These are phyloP conservation scores for Zasmidium angulare DNA, from an alignment of 2,329 filamentous ascomycete species.

Conservation along the genomic window DNA sequence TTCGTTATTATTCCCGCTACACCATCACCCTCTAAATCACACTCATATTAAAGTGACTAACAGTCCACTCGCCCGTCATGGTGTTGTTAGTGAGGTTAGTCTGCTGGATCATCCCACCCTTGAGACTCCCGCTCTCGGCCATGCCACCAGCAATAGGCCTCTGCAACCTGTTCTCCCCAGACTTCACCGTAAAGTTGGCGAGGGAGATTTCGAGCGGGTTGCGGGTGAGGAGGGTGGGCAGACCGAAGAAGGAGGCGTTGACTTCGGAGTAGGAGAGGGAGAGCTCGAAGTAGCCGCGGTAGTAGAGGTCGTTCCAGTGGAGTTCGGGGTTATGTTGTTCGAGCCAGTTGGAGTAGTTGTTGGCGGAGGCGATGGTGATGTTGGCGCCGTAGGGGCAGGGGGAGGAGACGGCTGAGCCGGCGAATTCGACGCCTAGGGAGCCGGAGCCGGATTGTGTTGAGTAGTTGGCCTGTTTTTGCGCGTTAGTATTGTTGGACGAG, in stretches of 20 bases:
- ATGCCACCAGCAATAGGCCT: constrained; percentile 50
- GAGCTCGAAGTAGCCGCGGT: constrained; percentile 71
- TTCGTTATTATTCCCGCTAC: no score
- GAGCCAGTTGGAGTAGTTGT: constrained; percentile 47
- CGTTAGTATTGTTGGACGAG: no score
- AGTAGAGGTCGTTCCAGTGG: constrained; percentile 73
- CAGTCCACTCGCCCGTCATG: constrained; percentile 27
- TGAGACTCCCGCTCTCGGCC: constrained; percentile 59
- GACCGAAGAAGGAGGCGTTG: constrained; percentile 64
- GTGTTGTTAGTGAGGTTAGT: constrained; percentile 39
- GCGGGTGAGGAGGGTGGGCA: constrained; percentile 58
- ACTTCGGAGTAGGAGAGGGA: constrained; percentile 58
- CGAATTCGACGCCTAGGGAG: constrained; percentile 52
- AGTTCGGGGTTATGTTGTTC: constrained; percentile 60
- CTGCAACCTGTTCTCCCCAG: constrained; percentile 59
- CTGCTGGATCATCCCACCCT: constrained; percentile 44
- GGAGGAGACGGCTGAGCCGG: constrained; percentile 65
- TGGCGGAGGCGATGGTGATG: constrained; percentile 54
- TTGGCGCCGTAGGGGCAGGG: constrained; percentile 60
- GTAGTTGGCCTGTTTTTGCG: constrained; percentile 31
- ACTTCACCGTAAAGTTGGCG: constrained; percentile 68
- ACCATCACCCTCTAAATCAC: constrained; percentile 12
- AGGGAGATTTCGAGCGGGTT: constrained; percentile 66
- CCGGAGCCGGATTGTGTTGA: constrained; percentile 41
- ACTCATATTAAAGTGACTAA: constrained; percentile 13